Conservation (phyloP, 116 monocot species). For the Trichopus zeylanicus region DNA sequence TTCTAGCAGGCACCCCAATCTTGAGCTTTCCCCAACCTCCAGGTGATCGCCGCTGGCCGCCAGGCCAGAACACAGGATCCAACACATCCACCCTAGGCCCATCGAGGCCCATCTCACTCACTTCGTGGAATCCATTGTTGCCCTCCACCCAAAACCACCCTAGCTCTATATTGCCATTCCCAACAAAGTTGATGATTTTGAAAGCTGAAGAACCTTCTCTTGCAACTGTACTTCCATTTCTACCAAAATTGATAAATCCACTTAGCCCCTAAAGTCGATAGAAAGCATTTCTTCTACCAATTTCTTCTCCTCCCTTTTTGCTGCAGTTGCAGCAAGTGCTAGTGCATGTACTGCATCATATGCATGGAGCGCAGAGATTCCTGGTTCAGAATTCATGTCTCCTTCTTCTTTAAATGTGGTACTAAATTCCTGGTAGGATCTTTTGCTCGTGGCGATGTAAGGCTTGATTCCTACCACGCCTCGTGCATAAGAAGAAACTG, state of each 20-base stretch:
- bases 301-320: not conserved
- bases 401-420: not conserved
- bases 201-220: conserved; percentile 2
- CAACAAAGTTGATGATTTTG: conserved; percentile 23
- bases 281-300: conserved; percentile 8
- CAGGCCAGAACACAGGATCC: conserved; percentile 25
- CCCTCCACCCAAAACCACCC: conserved; percentile 22
- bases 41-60: conserved; percentile 6
- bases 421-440: conserved; percentile 6
- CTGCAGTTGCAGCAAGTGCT: too few relatives aligned
- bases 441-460: not conserved
- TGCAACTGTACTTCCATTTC: not conserved
- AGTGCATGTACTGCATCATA: conserved; percentile 31
- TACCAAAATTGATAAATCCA: conserved; percentile 7
- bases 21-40: conserved; percentile 13
- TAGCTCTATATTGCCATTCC: conserved; percentile 20
- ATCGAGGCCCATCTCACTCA: too few relatives aligned
- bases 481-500: conserved; percentile 11
- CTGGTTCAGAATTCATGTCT: not conserved
- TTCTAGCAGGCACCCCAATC: conserved; percentile 15
- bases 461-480: conserved; percentile 12
- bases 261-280: conserved; percentile 16
- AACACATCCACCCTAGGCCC: not conserved
- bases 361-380: conserved; percentile 12
- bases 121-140: conserved; percentile 19